phyloP scores from a whole-genome alignment of 176 grass and related monocot genomes.

The Avena insularis region DNA sequence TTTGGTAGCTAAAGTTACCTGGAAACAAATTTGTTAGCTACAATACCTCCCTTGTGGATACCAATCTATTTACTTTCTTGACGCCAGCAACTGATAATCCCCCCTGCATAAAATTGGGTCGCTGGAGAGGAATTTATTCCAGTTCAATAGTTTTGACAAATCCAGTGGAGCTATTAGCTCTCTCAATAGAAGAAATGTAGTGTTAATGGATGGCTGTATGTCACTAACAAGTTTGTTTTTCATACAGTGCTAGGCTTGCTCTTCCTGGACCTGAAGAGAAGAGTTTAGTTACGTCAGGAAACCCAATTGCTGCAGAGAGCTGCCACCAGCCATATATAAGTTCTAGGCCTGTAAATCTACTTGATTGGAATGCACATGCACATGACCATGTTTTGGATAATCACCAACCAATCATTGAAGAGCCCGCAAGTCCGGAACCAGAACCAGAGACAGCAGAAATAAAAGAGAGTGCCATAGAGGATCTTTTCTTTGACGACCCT shows the following conservation, averaged over 20 bases:
- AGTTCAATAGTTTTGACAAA: constrained; percentile 26
- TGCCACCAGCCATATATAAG: constrained; percentile 30
- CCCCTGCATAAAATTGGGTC: not conserved
- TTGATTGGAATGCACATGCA: constrained; percentile 40
- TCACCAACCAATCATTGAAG: constrained; percentile 78
- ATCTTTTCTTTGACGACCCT: constrained; percentile 75
- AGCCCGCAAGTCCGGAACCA: constrained; percentile 73
- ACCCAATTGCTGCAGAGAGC: constrained; percentile 29
- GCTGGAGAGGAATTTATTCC: not conserved
- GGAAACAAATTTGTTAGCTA: constrained; percentile 3
- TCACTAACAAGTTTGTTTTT: constrained; percentile 39
- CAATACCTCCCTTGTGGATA: constrained; percentile 15
- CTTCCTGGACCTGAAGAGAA: constrained; percentile 80
- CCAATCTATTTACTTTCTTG: constrained; percentile 32
- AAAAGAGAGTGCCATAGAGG: constrained; percentile 71
- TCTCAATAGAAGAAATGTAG: not conserved
- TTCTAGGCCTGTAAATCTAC: constrained; percentile 39
- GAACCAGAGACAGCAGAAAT: constrained; percentile 50
- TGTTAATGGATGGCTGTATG: not conserved
- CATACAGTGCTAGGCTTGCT: constrained; percentile 79
- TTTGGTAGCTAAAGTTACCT: constrained; percentile 1
- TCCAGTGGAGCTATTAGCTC: constrained; percentile 21
- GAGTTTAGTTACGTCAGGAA: constrained; percentile 43
- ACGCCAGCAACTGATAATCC: not conserved
- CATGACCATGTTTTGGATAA: constrained; percentile 41